A percentile compares a stretch with the other conserved stretches of the same genome.
Conservation (phyloP, 2,329 filamentous ascomycete species). For the Fusarium palustre region DNA sequence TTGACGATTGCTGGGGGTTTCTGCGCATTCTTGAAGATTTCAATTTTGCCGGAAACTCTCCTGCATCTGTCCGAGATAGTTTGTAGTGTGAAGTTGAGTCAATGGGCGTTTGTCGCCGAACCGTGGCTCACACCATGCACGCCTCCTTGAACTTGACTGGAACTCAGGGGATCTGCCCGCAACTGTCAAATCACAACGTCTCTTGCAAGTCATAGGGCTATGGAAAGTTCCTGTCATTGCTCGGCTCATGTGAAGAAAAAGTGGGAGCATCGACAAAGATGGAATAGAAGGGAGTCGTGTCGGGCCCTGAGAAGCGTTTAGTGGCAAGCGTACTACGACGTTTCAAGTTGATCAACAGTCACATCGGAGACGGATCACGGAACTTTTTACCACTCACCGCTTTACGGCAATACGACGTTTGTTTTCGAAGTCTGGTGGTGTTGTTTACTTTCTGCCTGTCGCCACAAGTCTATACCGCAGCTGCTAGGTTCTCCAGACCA, state of each 20-base stretch:
- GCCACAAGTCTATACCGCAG: slow-evolving; percentile 12
- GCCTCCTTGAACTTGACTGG: neutral
- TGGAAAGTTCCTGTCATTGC: neutral
- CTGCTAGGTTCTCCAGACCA: slow-evolving; percentile 5
- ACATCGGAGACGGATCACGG: slow-evolving; percentile 26
- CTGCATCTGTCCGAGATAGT: slow-evolving; percentile 12
- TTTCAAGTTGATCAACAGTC: slow-evolving; percentile 27
- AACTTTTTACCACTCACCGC: slow-evolving; percentile 29
- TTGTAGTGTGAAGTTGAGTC: slow-evolving; percentile 9
- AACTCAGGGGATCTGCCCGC: slow-evolving; percentile 7
- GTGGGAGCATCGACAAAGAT: neutral
- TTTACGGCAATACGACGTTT: slow-evolving; percentile 30
- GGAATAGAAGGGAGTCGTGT: slow-evolving; percentile 9
- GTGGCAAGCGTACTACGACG: slow-evolving; percentile 19
- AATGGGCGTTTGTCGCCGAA: slow-evolving; percentile 5
- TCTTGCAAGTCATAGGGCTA: slow-evolving; percentile 10
- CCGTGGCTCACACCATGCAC: neutral
- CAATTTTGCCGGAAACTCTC: slow-evolving; percentile 14
- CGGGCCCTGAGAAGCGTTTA: slow-evolving; percentile 5
- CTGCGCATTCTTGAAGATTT: neutral
- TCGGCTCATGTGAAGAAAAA: neutral
- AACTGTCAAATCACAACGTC: neutral
- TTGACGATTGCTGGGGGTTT: neutral
- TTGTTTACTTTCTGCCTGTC: neutral
- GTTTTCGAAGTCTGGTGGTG: neutral